Evolutionary conservation across 2,329 filamentous ascomycete species (phyloP).

Genomic region (Pyricularia sp.): DNA sequence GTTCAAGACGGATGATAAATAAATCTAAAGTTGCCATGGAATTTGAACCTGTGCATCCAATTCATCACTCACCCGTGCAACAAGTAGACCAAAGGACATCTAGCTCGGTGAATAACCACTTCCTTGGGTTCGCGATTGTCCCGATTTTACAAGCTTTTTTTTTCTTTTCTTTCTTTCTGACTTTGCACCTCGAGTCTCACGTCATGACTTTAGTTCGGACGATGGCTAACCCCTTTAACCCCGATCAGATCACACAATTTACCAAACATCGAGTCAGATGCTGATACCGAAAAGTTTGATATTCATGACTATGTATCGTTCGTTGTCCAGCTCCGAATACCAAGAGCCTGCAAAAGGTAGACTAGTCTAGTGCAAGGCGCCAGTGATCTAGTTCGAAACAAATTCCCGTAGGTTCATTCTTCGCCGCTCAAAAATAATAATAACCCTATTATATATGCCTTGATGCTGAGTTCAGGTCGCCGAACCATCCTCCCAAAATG

Average conservation of each 20-base stretch:
- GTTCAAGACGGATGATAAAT: conserved; percentile 14
- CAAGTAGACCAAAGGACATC: neutral
- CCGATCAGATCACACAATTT: neutral
- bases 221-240: neutral
- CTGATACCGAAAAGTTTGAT: neutral
- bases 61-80: neutral
- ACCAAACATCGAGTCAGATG: neutral
- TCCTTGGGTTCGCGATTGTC: neutral
- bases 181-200: neutral
- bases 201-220: neutral
- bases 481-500: neutral
- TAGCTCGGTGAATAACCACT: neutral
- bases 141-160: neutral
- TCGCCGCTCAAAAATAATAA: neutral
- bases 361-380: neutral
- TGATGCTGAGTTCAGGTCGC: neutral
- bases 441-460: neutral
- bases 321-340: neutral
- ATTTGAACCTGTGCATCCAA: neutral
- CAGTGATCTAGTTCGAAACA: neutral
- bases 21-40: neutral
- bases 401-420: neutral
- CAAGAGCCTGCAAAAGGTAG: neutral
- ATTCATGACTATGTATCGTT: neutral
- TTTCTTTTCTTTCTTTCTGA: neutral